Evolutionary conservation across 2,329 filamentous ascomycete genomes (phyloP).

Genomic region (Dendryphion nanum): DNA sequence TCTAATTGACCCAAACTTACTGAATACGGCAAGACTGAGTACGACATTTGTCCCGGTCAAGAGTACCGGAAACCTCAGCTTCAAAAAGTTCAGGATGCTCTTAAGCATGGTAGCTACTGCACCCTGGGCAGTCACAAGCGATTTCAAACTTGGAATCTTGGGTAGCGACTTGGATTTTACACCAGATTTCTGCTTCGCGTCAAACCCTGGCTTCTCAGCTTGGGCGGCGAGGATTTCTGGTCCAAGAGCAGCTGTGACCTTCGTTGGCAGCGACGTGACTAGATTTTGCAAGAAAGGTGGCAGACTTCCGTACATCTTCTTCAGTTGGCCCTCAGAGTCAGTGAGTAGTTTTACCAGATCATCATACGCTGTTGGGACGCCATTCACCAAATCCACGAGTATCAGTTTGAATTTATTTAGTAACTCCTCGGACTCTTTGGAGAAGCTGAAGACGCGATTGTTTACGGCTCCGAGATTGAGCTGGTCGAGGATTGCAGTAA

Average conservation of each 20-base stretch:
- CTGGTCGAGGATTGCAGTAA: constrained; percentile 75
- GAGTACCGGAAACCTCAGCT: constrained; percentile 84
- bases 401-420: constrained; percentile 83
- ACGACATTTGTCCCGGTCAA: constrained; percentile 83
- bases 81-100: constrained; percentile 87
- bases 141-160: constrained; percentile 71
- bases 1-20: constrained; percentile 54
- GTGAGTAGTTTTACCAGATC: constrained; percentile 74
- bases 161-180: constrained; percentile 45
- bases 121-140: constrained; percentile 82
- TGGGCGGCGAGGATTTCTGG: constrained; percentile 81
- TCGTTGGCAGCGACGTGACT: constrained; percentile 78
- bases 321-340: constrained; percentile 62
- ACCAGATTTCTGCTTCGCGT: constrained; percentile 33
- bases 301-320: constrained; percentile 64
- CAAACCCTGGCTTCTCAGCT: constrained; percentile 61
- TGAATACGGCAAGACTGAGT: constrained; percentile 83
- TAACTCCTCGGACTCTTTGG: constrained; percentile 78
- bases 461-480: constrained; percentile 81
- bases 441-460: constrained; percentile 81
- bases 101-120: constrained; percentile 79
- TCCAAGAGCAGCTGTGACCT: constrained; percentile 71
- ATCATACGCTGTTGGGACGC: constrained; percentile 87
- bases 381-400: constrained; percentile 88
- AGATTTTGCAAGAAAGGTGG: constrained; percentile 81